Conservation (phyloP, 768 basidiomycete species). For the Mycena metata region DNA sequence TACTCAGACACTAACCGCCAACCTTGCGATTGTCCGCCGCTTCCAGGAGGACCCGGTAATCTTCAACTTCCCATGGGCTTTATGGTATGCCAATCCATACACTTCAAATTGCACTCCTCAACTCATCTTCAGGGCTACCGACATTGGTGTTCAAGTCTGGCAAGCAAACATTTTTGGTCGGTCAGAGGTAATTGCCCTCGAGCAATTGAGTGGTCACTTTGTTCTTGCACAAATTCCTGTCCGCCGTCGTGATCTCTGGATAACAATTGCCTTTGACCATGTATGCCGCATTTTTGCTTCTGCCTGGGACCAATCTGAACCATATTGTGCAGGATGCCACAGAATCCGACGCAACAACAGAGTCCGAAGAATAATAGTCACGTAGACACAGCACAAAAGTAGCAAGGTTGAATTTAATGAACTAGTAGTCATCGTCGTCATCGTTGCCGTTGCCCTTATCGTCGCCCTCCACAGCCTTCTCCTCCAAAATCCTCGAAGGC, state of each 20-base stretch:
- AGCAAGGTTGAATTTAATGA: too few species aligned
- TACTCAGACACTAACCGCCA: neutral
- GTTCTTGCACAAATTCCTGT: conserved; percentile 20
- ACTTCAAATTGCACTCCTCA: too few species aligned
- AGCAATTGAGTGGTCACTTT: conserved; percentile 32
- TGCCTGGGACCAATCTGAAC: neutral
- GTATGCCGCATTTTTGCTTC: conserved; percentile 19
- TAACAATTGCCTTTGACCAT: conserved; percentile 36
- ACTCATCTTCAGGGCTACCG: conserved; percentile 9
- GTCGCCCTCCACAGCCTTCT: neutral
- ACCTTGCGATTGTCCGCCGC: conserved; percentile 26
- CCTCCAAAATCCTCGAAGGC: neutral
- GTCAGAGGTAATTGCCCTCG: conserved; percentile 23
- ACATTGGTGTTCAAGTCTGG: conserved; percentile 33
- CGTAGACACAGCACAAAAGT: neutral
- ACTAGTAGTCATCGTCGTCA: too few species aligned
- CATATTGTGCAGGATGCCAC: neutral
- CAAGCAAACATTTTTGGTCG: conserved; percentile 11
- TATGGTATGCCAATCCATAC: neutral
- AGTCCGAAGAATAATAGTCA: neutral
- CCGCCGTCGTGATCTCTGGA: conserved; percentile 20
- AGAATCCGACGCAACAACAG: neutral
- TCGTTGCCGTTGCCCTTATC: neutral
- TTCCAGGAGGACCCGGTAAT: conserved; percentile 13
- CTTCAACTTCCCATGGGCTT: conserved; percentile 26